phyloP scores from a whole-genome alignment of 2,329 filamentous ascomycete species.

The Shiraia sp. region DNA sequence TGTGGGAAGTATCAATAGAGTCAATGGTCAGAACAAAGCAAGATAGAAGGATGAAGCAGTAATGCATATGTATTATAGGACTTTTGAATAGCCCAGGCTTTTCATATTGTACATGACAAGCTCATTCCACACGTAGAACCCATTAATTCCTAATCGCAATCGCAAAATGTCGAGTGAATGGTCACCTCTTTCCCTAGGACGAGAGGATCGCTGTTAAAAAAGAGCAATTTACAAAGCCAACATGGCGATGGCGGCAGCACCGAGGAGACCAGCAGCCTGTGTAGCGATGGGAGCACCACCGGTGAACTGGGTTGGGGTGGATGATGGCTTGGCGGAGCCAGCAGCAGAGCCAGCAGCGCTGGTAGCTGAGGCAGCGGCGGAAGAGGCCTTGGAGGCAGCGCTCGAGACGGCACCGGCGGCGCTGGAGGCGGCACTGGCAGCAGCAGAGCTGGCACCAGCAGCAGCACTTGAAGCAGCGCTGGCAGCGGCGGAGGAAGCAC shows the following conservation, averaged over 20 bases:
- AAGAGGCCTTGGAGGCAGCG: no score
- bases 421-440: constrained; percentile 13
- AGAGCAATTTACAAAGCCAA: constrained; percentile 44
- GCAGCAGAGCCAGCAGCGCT: no score
- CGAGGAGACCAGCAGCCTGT: constrained; percentile 38
- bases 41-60: no score
- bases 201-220: no score
- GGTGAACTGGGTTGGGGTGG: constrained; percentile 33
- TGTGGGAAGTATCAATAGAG: no score
- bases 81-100: no score
- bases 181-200: no score
- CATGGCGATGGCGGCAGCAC: constrained; percentile 41
- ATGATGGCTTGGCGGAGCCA: constrained; percentile 7
- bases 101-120: constrained; percentile 3
- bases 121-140: background rate
- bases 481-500: constrained; percentile 14
- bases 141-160: constrained; percentile 8
- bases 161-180: no score
- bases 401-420: constrained; percentile 7
- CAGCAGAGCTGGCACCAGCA: constrained; percentile 11
- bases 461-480: constrained; percentile 8
- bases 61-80: background rate
- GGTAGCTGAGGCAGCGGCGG: no score
- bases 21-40: no score
- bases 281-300: constrained; percentile 40